phyloP scores from a whole-genome alignment of 2,329 filamentous ascomycete species.

The Emmonsiellopsis sp. region DNA sequence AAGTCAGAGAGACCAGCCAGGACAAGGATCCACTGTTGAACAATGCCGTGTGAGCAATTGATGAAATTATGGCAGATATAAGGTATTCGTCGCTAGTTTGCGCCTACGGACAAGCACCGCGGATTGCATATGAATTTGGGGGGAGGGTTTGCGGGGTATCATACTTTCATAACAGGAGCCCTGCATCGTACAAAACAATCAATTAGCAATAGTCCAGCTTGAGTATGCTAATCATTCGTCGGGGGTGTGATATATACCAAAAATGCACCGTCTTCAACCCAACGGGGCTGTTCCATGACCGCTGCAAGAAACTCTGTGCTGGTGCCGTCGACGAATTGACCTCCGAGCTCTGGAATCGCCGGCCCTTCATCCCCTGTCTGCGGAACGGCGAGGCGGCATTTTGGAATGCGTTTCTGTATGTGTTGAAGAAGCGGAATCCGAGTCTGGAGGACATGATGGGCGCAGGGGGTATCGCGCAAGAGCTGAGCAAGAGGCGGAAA shows the following conservation, averaged over 20 bases:
- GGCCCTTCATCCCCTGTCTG: slow-evolving; percentile 39
- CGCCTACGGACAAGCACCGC: not conserved
- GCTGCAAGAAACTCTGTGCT: slow-evolving; percentile 53
- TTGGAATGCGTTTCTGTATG: slow-evolving; percentile 41
- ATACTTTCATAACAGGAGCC: slow-evolving; percentile 86
- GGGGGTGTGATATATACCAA: slow-evolving; percentile 51
- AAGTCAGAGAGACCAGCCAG: slow-evolving; percentile 89
- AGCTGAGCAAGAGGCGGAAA: not conserved
- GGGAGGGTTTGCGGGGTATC: slow-evolving; percentile 6
- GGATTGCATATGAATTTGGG: not conserved
- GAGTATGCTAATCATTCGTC: not conserved
- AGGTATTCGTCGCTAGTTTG: not conserved
- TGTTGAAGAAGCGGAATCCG: slow-evolving; percentile 50
- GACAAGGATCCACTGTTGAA: slow-evolving; percentile 73
- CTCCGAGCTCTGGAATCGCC: slow-evolving; percentile 64
- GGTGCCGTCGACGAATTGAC: slow-evolving; percentile 36
- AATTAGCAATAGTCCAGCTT: slow-evolving; percentile 2
- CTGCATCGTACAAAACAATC: slow-evolving; percentile 33
- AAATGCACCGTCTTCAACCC: slow-evolving; percentile 95
- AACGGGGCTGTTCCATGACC: slow-evolving; percentile 74
- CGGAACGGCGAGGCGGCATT: slow-evolving; percentile 49
- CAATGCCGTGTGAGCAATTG: not conserved
- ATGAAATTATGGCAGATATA: not conserved
- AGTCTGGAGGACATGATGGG: slow-evolving; percentile 47
- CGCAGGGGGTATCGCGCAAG: not conserved